Evolutionary conservation across 495 filamentous ascomycete species (phyloP).

Genomic region (Podospora comata): DNA sequence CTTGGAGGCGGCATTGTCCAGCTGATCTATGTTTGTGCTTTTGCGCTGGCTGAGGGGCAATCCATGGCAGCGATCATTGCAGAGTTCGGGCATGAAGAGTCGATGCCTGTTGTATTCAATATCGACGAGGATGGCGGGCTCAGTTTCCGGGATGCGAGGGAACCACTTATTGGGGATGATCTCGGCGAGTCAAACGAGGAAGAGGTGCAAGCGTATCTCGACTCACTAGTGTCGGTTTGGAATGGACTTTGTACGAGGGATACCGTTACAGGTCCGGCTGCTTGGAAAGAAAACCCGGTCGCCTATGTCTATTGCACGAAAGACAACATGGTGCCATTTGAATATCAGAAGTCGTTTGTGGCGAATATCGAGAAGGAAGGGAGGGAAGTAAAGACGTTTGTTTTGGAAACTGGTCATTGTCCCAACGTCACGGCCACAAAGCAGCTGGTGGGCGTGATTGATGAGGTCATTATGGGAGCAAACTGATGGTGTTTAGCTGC

Average conservation of each 20-base stretch:
- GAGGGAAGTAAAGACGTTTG: background rate
- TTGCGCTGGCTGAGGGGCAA: background rate
- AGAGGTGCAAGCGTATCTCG: background rate
- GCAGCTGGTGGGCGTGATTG: background rate
- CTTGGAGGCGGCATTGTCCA: background rate
- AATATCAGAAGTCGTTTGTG: background rate
- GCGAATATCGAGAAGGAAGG: background rate
- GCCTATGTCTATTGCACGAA: conserved; percentile 2
- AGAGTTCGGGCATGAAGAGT: background rate
- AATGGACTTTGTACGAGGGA: background rate
- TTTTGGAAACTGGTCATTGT: background rate
- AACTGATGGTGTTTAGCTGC: background rate
- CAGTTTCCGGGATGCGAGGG: background rate
- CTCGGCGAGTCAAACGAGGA: background rate
- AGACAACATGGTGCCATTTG: background rate
- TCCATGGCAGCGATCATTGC: background rate
- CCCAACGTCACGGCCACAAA: conserved; percentile 3
- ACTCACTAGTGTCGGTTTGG: background rate
- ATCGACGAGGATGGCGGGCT: background rate
- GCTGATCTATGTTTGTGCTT: background rate
- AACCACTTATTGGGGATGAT: background rate
- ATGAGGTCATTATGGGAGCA: background rate
- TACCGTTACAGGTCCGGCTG: background rate
- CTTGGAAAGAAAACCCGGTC: background rate
- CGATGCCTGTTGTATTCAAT: background rate